These are phyloP conservation scores for Phytophthora lateralis DNA, from an alignment of 352 stramenopile species.

Conservation along the genomic window DNA sequence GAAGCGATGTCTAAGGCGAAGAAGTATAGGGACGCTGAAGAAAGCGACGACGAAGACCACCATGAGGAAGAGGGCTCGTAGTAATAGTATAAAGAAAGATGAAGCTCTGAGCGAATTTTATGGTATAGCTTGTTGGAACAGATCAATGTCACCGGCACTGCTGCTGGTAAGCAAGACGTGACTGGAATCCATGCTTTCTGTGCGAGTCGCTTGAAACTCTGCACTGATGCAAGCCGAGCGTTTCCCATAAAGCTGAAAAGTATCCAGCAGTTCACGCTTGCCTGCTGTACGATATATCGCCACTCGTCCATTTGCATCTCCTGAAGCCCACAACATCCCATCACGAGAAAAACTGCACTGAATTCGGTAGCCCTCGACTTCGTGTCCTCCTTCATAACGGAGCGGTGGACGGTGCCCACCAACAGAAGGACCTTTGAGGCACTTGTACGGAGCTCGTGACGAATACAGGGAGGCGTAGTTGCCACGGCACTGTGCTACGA, in stretches of 20 bases:
- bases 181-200: neutral
- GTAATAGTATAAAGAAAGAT: conserved; percentile 30
- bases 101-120: conserved; percentile 3
- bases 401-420: conserved; percentile 11
- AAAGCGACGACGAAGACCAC: conserved; percentile 32
- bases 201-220: conserved; percentile 33
- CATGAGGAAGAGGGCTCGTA: conserved; percentile 35
- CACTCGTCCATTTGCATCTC: conserved; percentile 48
- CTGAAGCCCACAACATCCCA: conserved; percentile 48
- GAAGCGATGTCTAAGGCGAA: conserved; percentile 41
- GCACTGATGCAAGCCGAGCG: conserved; percentile 37
- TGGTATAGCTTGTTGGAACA: conserved; percentile 19
- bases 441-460: conserved; percentile 51
- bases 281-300: conserved; percentile 46
- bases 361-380: conserved; percentile 50
- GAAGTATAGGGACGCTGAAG: conserved; percentile 23
- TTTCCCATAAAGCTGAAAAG: conserved; percentile 25
- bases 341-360: conserved; percentile 62
- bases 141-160: conserved; percentile 31
- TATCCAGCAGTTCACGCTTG: conserved; percentile 24
- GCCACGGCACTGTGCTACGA: conserved; percentile 54
- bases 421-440: conserved; percentile 29
- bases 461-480: conserved; percentile 54
- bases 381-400: conserved; percentile 39
- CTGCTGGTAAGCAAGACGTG: conserved; percentile 32